Base-by-base conservation (phyloP, 768 basidiomycete genomes). In the Tricholoma saponaceum region DNA sequence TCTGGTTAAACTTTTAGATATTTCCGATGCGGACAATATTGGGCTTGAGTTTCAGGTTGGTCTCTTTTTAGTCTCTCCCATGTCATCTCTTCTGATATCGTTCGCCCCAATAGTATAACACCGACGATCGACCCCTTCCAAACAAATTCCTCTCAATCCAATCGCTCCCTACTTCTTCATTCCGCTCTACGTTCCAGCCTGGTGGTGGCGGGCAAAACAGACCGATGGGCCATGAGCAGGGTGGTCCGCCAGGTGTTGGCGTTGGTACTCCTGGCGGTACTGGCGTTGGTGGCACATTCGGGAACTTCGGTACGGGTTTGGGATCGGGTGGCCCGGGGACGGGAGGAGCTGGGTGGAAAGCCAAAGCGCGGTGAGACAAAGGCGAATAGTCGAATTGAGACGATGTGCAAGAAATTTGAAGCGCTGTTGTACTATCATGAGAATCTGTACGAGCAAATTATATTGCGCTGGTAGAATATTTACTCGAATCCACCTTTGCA, bases 21-120 rank as follows among this genome's bases (percentile, higher is more conserved):
- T 96, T 22, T 89, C 87, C 6, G 91, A 95, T 69, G 83, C 85
- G 32, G 90, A 93, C 67, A 82, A 84, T 39, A 89, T 95, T 60
- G 90, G 91, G 8, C 80, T 95, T 14, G 92, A 96, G 70, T 95
- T 95, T 76, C 92, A 95, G 81, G 92, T 92, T 57, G 33, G 81
- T 26, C 67, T 5, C 47, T 43, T 55, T 52, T 32, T 16, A 20
- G 55, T 18, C 51, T 63, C 56, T 41, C 33, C 0, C 22, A 54
- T 16, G 4, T 5, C 35, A 16, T 35, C 53, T 32, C 37, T 51
- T 39, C 22, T 37, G 12, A 43, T 47, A 43, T 49, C 16, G 26
- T 37, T 35, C 18, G 18, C 54, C 54, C 23, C 50, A 49, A 22
- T 64, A 92, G 89, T 93, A 85, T 63, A 92, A 95, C 67, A 90